Conservation (phyloP, 768 basidiomycete genomes). For the Suillus americanus region DNA sequence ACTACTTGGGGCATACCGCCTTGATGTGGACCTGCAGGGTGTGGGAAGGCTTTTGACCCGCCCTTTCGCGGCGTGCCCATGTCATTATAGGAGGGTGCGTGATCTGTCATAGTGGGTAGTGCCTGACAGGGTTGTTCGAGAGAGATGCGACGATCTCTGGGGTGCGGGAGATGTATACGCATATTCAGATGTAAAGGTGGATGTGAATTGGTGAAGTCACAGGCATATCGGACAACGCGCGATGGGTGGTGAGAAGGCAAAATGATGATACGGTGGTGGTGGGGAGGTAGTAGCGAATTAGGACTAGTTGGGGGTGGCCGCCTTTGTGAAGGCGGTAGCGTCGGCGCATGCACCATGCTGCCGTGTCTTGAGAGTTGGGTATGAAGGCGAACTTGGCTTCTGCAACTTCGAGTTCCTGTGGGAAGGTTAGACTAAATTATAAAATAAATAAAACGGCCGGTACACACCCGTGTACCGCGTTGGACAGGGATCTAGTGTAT, state of each 20-base stretch:
- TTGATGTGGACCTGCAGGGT: constrained; percentile 32
- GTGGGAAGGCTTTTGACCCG: constrained; percentile 60
- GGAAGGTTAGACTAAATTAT: no score
- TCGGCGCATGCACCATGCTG: constrained; percentile 67
- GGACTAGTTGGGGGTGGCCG: constrained; percentile 68
- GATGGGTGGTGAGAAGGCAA: constrained; percentile 8
- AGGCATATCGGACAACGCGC: background rate
- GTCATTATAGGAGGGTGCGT: constrained; percentile 67
- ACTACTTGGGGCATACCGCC: constrained; percentile 26
- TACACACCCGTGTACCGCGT: no score
- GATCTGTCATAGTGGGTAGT: constrained; percentile 66
- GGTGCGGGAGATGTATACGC: background rate
- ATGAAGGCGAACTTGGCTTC: constrained; percentile 65
- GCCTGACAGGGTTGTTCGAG: constrained; percentile 60
- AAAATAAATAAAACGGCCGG: no score
- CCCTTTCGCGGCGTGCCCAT: constrained; percentile 57
- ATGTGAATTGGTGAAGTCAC: background rate
- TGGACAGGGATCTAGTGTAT: no score
- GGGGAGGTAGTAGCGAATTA: constrained; percentile 68
- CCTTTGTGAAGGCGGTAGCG: constrained; percentile 74
- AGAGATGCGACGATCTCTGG: constrained; percentile 60
- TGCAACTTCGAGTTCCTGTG: no score
- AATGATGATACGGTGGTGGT: background rate
- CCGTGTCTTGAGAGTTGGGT: constrained; percentile 59
- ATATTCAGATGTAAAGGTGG: background rate